These are phyloP conservation scores for Xylaria sp. DNA, from an alignment of 2,329 filamentous ascomycete genomes.

Conservation along the genomic window DNA sequence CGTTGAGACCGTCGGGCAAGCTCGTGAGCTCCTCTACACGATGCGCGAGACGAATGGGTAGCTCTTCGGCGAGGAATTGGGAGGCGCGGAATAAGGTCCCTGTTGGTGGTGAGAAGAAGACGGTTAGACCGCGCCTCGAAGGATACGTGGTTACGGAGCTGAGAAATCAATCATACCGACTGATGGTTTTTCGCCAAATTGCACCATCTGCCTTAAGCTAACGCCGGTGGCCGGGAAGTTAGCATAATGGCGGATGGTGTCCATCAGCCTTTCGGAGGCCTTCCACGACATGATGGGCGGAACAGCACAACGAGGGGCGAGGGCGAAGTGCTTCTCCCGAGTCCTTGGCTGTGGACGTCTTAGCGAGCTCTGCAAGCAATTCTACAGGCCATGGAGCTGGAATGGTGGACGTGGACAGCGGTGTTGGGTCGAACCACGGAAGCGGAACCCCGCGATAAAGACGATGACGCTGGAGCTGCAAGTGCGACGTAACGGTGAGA, in stretches of 20 bases:
- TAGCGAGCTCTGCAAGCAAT: not conserved
- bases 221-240: conserved; percentile 96
- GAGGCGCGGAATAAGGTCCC: conserved; percentile 91
- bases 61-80: conserved; percentile 96
- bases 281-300: conserved; percentile 84
- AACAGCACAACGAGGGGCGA: conserved; percentile 29
- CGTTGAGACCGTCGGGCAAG: conserved; percentile 92
- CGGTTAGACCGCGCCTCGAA: conserved; percentile 23
- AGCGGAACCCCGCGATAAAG: conserved; percentile 35
- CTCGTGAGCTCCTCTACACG: conserved; percentile 92
- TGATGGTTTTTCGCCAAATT: conserved; percentile 94
- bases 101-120: conserved; percentile 13
- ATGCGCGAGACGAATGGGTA: conserved; percentile 94
- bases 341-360: not conserved
- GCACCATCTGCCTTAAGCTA: conserved; percentile 97
- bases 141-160: conserved; percentile 5
- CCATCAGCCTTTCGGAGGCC: conserved; percentile 87
- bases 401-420: conserved; percentile 1
- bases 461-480: conserved; percentile 22
- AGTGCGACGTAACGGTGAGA: not conserved
- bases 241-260: conserved; percentile 96
- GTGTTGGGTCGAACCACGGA: conserved; percentile 11
- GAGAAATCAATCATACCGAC: conserved; percentile 64
- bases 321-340: conserved; percentile 8
- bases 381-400: conserved; percentile 29